A percentile compares a stretch with the other conserved stretches of the same genome.
Evolutionary conservation across 345 rosid species (phyloP).

Genomic region (Lumnitzera littorea): DNA sequence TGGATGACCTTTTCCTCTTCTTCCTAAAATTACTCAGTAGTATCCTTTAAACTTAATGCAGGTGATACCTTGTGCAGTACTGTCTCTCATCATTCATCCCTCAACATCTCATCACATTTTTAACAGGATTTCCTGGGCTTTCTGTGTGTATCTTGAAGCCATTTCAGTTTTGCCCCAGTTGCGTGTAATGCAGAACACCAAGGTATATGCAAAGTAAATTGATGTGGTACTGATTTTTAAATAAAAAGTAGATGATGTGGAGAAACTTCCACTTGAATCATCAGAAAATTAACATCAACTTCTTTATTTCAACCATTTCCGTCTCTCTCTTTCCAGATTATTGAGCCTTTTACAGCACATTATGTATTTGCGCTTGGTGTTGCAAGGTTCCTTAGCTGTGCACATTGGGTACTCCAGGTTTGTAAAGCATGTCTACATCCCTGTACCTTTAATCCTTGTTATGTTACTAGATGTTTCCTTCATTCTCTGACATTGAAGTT

Average conservation of each 20-base stretch:
- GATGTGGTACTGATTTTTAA: background rate
- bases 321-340: constrained; percentile 50
- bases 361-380: constrained; percentile 97
- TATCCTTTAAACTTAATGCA: constrained; percentile 21
- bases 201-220: constrained; percentile 29
- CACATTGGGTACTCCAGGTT: constrained; percentile 99
- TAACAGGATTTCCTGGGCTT: constrained; percentile 85
- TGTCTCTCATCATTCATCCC: constrained; percentile 79
- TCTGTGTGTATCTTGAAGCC: constrained; percentile 94
- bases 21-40: background rate
- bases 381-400: constrained; percentile 98
- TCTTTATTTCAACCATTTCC: background rate
- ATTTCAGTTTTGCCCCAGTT: constrained; percentile 93
- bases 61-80: constrained; percentile 71
- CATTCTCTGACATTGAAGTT: no score
- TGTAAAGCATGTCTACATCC: constrained; percentile 4
- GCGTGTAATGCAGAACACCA: constrained; percentile 97
- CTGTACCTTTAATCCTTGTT: background rate
- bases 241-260: no score
- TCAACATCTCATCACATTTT: constrained; percentile 79
- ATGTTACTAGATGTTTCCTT: background rate
- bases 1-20: no score
- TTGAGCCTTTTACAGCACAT: constrained; percentile 99
- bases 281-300: background rate
- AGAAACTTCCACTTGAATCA: no score